phyloP scores from a whole-genome alignment of 2,329 filamentous ascomycete species.

The Pseudogymnoascus sp. region DNA sequence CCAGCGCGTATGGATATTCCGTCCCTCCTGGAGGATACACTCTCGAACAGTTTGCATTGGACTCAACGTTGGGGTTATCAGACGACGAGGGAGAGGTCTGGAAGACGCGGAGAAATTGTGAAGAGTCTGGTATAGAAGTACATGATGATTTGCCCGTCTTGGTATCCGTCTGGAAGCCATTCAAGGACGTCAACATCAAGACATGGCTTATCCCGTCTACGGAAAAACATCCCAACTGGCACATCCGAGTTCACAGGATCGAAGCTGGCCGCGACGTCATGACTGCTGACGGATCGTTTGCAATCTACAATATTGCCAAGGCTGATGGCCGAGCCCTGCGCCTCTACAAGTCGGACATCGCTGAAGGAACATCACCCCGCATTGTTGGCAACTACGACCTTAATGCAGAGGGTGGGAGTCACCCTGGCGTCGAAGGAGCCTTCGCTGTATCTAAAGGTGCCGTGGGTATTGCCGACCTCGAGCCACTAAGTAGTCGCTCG shows the following conservation, averaged over 20 bases:
- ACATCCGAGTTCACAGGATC: slow-evolving; percentile 57
- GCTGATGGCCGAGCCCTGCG: slow-evolving; percentile 43
- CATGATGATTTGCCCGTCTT: slow-evolving; percentile 49
- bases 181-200: slow-evolving; percentile 56
- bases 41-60: slow-evolving; percentile 67
- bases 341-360: slow-evolving; percentile 39
- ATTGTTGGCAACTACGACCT: slow-evolving; percentile 55
- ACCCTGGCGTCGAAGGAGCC: slow-evolving; percentile 41
- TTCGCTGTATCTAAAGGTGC: slow-evolving; percentile 49
- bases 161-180: slow-evolving; percentile 63
- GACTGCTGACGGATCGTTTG: slow-evolving; percentile 69
- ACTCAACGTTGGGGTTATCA: slow-evolving; percentile 66
- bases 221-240: slow-evolving; percentile 56
- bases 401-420: slow-evolving; percentile 44
- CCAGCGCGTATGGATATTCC: slow-evolving; percentile 66
- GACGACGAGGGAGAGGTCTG: slow-evolving; percentile 72
- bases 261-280: slow-evolving; percentile 52
- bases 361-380: slow-evolving; percentile 45
- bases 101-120: slow-evolving; percentile 64
- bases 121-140: slow-evolving; percentile 53
- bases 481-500: slow-evolving; percentile 26
- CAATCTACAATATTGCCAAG: slow-evolving; percentile 50
- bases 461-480: slow-evolving; percentile 48
- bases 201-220: slow-evolving; percentile 58
- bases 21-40: slow-evolving; percentile 69